phyloP scores from a whole-genome alignment of 78 protist species.

The Dictyostelium capitatum region DNA sequence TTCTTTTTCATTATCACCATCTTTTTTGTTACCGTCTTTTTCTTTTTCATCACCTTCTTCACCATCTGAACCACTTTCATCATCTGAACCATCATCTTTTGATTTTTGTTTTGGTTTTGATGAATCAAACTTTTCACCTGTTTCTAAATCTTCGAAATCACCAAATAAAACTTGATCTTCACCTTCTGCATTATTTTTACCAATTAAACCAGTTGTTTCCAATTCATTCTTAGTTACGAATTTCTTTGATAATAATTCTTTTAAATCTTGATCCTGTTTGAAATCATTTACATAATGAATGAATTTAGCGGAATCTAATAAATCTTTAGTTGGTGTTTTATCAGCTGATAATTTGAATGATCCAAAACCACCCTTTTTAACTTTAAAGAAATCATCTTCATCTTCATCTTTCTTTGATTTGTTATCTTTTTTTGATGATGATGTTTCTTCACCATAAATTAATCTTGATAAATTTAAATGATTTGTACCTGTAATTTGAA shows the following conservation, averaged over 20 bases:
- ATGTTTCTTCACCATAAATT: constrained; percentile 45
- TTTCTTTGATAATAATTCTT: constrained; percentile 15
- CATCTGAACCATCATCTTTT: constrained; percentile 3
- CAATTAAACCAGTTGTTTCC: constrained; percentile 38
- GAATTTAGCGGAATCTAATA: constrained; percentile 59
- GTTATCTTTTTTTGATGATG: constrained; percentile 23
- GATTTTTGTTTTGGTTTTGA: background rate
- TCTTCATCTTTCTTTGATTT: constrained; percentile 23
- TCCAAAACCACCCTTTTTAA: constrained; percentile 77
- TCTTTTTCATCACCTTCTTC: constrained; percentile 49
- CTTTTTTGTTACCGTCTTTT: background rate
- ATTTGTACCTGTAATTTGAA: constrained; percentile 7
- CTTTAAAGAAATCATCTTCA: constrained; percentile 71
- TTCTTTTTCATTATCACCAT: constrained; percentile 52
- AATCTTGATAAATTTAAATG: constrained; percentile 30
- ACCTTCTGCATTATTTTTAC: constrained; percentile 49
- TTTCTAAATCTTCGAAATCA: constrained; percentile 94
- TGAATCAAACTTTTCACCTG: constrained; percentile 79
- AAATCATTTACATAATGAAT: constrained; percentile 18
- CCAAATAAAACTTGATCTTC: constrained; percentile 83
- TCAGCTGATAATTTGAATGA: constrained; percentile 21
- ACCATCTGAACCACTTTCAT: constrained; percentile 15
- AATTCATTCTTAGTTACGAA: constrained; percentile 57
- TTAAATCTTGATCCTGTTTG: background rate
- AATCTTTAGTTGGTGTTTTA: constrained; percentile 18